Base-by-base conservation (phyloP, 345 rosid genomes). In the Salix purpurea region DNA sequence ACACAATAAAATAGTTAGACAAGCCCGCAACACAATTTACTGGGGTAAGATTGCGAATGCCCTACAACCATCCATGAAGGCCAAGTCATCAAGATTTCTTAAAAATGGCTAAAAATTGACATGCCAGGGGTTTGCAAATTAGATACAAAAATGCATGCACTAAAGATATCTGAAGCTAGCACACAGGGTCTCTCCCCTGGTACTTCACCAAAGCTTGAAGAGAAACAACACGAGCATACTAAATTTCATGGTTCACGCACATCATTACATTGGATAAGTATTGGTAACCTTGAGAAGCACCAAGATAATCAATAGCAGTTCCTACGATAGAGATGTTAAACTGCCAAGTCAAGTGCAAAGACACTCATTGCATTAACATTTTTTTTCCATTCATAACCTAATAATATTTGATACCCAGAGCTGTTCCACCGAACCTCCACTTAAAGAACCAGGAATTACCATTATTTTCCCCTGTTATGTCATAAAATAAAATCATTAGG, bases 381-480 rank as follows among this genome's bases (percentile, higher is more conserved):
- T 67, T 5, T 34, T 42, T 67, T 67, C 37, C 52, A 75, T 54
- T 50, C 56, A 68, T 52, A 56, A 37, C 67, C 56, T 13, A 11
- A 16, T 24, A 28, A n/a, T 18, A 46, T 42, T 75, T 34, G 37
- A 23, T 62, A 44, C 69, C 69, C 18, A 14, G 23, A 52, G 77
- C 44, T 36, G 16, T 15, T 65, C 64, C 30, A 8, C 69, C 10
- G 26, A n/a, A 10, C 14, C 28, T 58, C 62, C 62, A n/a, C 62
- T 58, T 58, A n/a, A 56, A 3, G 62, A 1, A 19, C 44, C 34
- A 21, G 5, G 37, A 19, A 72, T 28, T 32, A 64, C 58, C 61
- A 81, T 88, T 86, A 89, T 82, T 88, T 91, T 24, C 89, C 90
- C 48, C 96, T 91, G 90, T 39, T 78, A 64, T 32, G 54, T 7